Conservation (phyloP, 23 red algal genomes). For the Gracilaria domingensis region DNA sequence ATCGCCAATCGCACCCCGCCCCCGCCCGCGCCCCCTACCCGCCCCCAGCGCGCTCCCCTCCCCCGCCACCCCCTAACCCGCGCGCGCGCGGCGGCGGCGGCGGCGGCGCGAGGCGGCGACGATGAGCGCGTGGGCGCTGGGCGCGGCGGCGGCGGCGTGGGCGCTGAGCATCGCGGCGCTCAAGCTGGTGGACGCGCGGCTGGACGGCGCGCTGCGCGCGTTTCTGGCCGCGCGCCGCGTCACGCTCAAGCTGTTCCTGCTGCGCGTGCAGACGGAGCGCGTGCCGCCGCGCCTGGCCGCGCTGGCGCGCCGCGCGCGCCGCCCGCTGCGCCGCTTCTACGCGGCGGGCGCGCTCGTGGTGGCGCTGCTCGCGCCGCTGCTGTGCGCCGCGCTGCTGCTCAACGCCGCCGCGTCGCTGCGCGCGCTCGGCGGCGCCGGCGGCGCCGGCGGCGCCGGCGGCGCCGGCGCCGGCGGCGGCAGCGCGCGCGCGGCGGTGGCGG, state of each 20-base stretch:
- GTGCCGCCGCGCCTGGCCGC: background rate
- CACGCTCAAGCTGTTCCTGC: conserved; percentile 17
- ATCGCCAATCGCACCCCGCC: too few species aligned
- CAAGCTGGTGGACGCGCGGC: background rate
- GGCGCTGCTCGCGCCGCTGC: background rate
- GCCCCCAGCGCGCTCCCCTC: too few species aligned
- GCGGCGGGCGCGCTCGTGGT: background rate
- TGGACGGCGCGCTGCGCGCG: background rate
- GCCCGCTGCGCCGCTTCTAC: background rate
- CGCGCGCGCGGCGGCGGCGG: too few species aligned
- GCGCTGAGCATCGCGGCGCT: background rate
- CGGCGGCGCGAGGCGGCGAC: too few species aligned
- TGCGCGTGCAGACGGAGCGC: background rate
- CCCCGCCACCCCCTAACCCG: too few species aligned
- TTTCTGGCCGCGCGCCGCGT: background rate
- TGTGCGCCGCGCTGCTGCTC: background rate
- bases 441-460: too few species aligned
- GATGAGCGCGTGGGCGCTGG: too few species aligned
- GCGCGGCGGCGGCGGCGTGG: background rate
- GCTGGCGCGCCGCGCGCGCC: background rate
- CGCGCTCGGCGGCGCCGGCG: too few species aligned
- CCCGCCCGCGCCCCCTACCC: too few species aligned
- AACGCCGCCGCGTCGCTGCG: background rate
- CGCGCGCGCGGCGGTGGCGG: too few species aligned
- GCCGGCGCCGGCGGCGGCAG: too few species aligned